These are phyloP conservation scores for Xylaria sp. DNA, from an alignment of 495 filamentous ascomycete species.

Conservation along the genomic window DNA sequence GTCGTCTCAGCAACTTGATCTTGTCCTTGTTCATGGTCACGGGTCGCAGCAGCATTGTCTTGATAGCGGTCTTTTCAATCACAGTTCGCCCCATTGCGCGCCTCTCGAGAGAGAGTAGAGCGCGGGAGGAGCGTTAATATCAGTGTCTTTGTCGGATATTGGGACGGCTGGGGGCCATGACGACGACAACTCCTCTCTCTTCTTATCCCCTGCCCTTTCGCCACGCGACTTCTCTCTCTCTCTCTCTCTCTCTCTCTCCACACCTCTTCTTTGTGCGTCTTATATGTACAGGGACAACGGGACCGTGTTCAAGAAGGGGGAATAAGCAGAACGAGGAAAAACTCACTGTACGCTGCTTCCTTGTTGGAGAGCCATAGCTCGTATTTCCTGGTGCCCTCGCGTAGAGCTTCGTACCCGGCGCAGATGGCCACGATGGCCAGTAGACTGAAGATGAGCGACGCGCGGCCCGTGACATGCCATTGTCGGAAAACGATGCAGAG, in stretches of 20 bases:
- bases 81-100: neutral
- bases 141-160: constrained; percentile 20
- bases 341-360: constrained; percentile 64
- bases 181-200: neutral
- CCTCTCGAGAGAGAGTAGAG: constrained; percentile 15
- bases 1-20: constrained; percentile 63
- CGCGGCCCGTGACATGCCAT: constrained; percentile 82
- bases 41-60: constrained; percentile 24
- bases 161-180: constrained; percentile 2
- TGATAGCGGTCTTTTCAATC: constrained; percentile 27
- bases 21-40: constrained; percentile 48
- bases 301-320: constrained; percentile 9
- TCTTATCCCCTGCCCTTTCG: neutral
- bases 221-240: neutral
- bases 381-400: constrained; percentile 76
- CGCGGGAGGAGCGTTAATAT: constrained; percentile 25
- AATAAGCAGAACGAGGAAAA: neutral
- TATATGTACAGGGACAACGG: neutral
- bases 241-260: neutral
- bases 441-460: constrained; percentile 79
- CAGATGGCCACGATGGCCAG: constrained; percentile 80
- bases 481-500: constrained; percentile 94
- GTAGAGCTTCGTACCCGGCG: constrained; percentile 89
- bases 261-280: neutral
- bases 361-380: constrained; percentile 65